phyloP scores from a whole-genome alignment of 2,329 filamentous ascomycete species.

The Ceratocystis colombiana region DNA sequence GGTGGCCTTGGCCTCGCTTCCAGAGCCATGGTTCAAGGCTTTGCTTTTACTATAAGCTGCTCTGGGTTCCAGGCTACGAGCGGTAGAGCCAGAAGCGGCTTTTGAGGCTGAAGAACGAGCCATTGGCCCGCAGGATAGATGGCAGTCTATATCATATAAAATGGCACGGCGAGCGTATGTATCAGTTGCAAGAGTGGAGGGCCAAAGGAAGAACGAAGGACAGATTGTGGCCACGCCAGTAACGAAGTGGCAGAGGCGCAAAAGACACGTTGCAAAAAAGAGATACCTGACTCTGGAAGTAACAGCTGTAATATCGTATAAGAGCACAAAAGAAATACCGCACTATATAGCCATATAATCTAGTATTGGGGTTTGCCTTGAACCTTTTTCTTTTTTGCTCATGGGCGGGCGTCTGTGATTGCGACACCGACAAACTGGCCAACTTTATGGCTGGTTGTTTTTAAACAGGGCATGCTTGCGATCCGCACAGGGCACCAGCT shows the following conservation, averaged over 20 bases:
- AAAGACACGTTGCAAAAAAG: conserved; percentile 2
- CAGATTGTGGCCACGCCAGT: not conserved
- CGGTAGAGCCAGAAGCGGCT: conserved; percentile 3
- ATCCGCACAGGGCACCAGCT: conserved; percentile 7
- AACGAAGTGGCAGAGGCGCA: not conserved
- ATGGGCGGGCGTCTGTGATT: not conserved
- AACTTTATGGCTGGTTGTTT: not conserved
- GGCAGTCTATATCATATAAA: not conserved
- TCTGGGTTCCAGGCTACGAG: not conserved
- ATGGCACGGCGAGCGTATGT: not conserved
- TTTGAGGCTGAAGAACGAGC: conserved; percentile 18
- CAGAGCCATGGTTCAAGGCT: not conserved
- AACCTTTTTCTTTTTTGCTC: not conserved
- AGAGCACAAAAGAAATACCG: not conserved
- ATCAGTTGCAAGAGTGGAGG: not conserved
- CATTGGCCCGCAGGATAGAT: conserved; percentile 5
- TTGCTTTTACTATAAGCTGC: not conserved
- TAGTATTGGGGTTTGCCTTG: not conserved
- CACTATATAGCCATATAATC: not conserved
- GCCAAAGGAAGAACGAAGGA: conserved; percentile 2
- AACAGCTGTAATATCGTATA: not conserved
- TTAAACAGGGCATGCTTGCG: conserved; percentile 2
- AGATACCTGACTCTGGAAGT: not conserved
- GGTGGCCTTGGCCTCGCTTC: not conserved
- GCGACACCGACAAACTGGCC: not conserved